Percentiles rank a stretch among this genome's conserved stretches.
Evolutionary conservation across 768 basidiomycete species (phyloP).

Genomic region (Suillus decipiens): DNA sequence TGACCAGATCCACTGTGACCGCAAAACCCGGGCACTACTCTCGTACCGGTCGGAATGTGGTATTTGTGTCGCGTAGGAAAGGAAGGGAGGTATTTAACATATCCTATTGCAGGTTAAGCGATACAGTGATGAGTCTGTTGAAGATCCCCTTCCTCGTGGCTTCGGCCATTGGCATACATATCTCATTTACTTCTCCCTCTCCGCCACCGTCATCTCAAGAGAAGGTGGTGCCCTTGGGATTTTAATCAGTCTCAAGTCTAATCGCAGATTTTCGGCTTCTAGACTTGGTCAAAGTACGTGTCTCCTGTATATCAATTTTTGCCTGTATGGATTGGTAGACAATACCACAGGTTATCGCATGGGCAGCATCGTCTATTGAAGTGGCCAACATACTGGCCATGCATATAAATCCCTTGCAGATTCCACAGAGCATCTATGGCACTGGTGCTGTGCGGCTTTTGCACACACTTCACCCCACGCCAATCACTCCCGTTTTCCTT

Average conservation of each 20-base stretch:
- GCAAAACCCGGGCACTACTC: too few relatives aligned
- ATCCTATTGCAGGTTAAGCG: background rate
- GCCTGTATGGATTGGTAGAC: background rate
- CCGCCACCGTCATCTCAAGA: slow-evolving; percentile 23
- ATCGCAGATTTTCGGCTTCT: background rate
- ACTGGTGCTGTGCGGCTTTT: background rate
- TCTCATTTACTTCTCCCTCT: slow-evolving; percentile 25
- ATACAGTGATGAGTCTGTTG: slow-evolving; percentile 16
- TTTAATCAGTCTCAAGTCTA: background rate
- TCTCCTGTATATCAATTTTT: background rate
- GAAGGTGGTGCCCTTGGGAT: background rate
- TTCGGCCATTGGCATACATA: slow-evolving; percentile 28
- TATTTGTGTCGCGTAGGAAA: too few relatives aligned
- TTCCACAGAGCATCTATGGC: background rate
- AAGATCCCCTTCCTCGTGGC: slow-evolving; percentile 25
- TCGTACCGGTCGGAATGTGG: too few relatives aligned
- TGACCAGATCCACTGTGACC: too few relatives aligned
- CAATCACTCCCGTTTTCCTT: slow-evolving; percentile 17
- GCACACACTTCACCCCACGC: background rate
- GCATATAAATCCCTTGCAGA: background rate
- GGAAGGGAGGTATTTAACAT: too few relatives aligned
- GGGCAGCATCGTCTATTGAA: background rate
- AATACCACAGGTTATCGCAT: background rate
- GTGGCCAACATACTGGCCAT: slow-evolving; percentile 2
- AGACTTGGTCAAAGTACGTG: background rate